Conservation (phyloP, 495 filamentous ascomycete genomes). For the Apodospora peruviana region DNA sequence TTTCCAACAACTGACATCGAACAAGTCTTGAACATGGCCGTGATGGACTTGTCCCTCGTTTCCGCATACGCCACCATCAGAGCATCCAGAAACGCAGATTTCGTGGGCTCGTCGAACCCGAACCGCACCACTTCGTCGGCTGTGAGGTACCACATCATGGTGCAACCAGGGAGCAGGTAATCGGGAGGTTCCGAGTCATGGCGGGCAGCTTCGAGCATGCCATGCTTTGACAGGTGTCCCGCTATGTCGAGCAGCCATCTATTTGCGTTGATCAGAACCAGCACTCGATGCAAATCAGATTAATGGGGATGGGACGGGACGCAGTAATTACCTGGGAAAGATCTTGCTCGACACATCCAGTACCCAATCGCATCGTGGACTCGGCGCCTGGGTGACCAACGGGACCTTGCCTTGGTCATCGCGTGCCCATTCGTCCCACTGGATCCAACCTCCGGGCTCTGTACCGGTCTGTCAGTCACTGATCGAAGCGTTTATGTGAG, state of each 20-base stretch:
- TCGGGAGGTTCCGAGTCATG: background rate
- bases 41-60: background rate
- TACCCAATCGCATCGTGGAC: constrained; percentile 3
- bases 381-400: background rate
- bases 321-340: constrained; percentile 1
- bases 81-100: background rate
- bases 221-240: constrained; percentile 1
- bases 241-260: constrained; percentile 6
- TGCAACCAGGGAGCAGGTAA: constrained; percentile 1
- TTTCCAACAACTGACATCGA: background rate
- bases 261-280: no score
- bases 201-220: background rate
- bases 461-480: background rate
- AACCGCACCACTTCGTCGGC: constrained; percentile 4
- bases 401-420: constrained; percentile 2
- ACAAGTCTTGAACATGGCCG: constrained; percentile 1
- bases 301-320: background rate
- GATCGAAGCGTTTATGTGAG: background rate
- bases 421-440: constrained; percentile 9
- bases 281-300: background rate
- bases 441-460: constrained; percentile 10
- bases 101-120: constrained; percentile 4
- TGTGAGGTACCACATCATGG: constrained; percentile 7
- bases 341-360: constrained; percentile 5
- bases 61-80: background rate